A percentile compares a stretch with the other conserved stretches of the same genome.
phyloP scores from a whole-genome alignment of 768 basidiomycete genomes.

The Chalciporus chontae region DNA sequence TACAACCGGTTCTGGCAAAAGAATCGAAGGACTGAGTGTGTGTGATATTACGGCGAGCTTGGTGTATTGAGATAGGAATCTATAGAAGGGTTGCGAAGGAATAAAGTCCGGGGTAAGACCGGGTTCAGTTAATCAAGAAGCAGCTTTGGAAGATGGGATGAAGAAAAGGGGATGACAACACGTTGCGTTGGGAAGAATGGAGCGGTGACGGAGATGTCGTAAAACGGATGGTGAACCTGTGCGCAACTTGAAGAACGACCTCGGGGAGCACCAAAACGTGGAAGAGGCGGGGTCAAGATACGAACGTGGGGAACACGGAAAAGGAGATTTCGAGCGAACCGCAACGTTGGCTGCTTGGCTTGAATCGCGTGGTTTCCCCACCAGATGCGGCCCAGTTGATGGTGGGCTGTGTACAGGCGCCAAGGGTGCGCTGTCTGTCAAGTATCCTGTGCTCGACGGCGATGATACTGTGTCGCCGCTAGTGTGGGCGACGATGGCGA shows the following conservation, averaged over 20 bases:
- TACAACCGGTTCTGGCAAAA: constrained; percentile 21
- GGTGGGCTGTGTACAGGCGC: constrained; percentile 5
- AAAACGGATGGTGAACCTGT: constrained; percentile 22
- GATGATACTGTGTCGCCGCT: neutral
- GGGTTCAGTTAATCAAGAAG: constrained; percentile 23
- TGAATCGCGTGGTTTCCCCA: neutral
- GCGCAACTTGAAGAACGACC: constrained; percentile 15
- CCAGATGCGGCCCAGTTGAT: neutral
- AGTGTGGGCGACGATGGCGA: constrained; percentile 7
- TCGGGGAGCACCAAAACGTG: constrained; percentile 28
- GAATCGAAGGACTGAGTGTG: constrained; percentile 19
- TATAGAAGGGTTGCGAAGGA: constrained; percentile 21
- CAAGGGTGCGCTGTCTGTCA: neutral
- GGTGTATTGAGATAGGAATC: constrained; percentile 24
- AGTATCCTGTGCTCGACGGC: neutral
- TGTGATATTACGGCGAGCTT: constrained; percentile 26
- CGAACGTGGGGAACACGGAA: constrained; percentile 25
- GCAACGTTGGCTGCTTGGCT: neutral
- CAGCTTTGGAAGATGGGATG: constrained; percentile 11
- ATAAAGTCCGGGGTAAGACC: constrained; percentile 31
- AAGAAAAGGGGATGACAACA: constrained; percentile 19
- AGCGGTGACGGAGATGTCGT: constrained; percentile 21
- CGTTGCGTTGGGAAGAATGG: constrained; percentile 18
- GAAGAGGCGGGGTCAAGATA: constrained; percentile 18
- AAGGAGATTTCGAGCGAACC: constrained; percentile 6